A percentile compares a stretch with the other conserved stretches of the same genome.
phyloP scores from a whole-genome alignment of 1,284 basidiomycete genomes.

The Trichosporon coremiiforme region DNA sequence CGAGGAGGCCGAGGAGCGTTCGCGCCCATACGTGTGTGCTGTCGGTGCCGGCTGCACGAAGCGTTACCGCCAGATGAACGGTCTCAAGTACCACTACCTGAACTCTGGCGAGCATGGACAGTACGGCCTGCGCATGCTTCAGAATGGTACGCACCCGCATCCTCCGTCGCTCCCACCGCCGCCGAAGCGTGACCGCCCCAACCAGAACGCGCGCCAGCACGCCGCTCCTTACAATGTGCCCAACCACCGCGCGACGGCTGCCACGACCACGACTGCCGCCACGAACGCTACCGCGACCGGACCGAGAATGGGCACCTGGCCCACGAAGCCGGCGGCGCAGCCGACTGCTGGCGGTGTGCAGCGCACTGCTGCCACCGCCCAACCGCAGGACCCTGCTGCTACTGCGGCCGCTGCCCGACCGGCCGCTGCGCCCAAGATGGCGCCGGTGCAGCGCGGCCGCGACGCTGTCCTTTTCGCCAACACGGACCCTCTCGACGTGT shows the following conservation, averaged over 20 bases:
- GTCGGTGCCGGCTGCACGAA: constrained; percentile 81
- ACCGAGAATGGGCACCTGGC: constrained; percentile 37
- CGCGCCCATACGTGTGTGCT: constrained; percentile 83
- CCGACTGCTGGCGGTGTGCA: constrained; percentile 6
- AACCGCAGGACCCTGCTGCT: constrained; percentile 21
- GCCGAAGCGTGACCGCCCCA: constrained; percentile 33
- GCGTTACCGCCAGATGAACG: constrained; percentile 98
- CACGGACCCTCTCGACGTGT: constrained; percentile 35
- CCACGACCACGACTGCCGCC: constrained; percentile 3
- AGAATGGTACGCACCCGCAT: constrained; percentile 72
- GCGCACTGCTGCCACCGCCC: constrained; percentile 11
- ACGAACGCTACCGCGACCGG: constrained; percentile 23
- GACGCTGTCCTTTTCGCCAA: constrained; percentile 49
- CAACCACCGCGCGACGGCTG: constrained; percentile 19
- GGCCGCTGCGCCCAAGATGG: constrained; percentile 22
- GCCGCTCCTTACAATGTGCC: constrained; percentile 40
- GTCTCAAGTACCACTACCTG: constrained; percentile 89
- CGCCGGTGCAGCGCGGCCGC: constrained; percentile 44
- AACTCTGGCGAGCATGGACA: constrained; percentile 94
- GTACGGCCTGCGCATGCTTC: constrained; percentile 77
- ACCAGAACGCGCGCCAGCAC: constrained; percentile 25
- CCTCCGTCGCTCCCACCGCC: constrained; percentile 43
- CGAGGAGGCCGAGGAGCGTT: constrained; percentile 74
- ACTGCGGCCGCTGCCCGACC: constrained; percentile 34
- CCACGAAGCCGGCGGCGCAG: constrained; percentile 18